These are phyloP conservation scores for Rhodotorula sp. DNA, from an alignment of 1,284 basidiomycete species.

Conservation along the genomic window DNA sequence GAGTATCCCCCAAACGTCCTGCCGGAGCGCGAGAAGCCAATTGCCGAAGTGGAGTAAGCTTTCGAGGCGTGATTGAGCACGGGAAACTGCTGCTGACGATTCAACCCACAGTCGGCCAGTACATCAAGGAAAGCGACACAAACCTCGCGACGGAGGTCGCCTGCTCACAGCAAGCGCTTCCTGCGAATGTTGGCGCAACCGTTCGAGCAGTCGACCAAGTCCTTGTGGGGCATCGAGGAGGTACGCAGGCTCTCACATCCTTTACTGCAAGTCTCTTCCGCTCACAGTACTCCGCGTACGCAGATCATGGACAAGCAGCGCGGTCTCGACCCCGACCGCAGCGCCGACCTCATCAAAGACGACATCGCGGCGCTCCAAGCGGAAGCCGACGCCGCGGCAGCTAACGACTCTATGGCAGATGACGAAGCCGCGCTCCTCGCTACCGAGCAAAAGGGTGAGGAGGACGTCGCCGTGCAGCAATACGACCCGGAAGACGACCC, in stretches of 20 bases:
- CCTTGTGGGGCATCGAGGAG: constrained; percentile 88
- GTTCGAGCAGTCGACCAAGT: constrained; percentile 89
- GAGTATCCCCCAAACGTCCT: too few relatives aligned
- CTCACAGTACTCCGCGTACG: neutral
- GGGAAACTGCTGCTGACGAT: too few relatives aligned
- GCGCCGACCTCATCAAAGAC: constrained; percentile 9
- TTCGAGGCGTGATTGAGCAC: too few relatives aligned
- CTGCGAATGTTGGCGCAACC: constrained; percentile 98
- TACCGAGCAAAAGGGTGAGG: neutral
- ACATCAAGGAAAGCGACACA: constrained; percentile 94
- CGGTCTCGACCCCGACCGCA: constrained; percentile 20
- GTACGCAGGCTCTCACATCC: constrained; percentile 52
- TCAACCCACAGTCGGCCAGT: constrained; percentile 70
- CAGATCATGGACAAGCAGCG: constrained; percentile 37
- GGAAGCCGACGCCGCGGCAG: neutral
- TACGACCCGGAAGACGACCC: neutral
- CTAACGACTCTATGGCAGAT: too few relatives aligned
- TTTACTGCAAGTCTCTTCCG: neutral
- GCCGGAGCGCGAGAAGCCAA: too few relatives aligned
- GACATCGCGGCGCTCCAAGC: neutral
- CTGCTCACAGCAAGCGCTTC: constrained; percentile 79
- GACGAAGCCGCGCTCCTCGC: neutral
- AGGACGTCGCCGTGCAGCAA: neutral
- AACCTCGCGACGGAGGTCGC: constrained; percentile 99
- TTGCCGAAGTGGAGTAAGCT: too few relatives aligned